Conservation (phyloP, 805 yeast species). For the Saccharomycopsis javanensis region DNA sequence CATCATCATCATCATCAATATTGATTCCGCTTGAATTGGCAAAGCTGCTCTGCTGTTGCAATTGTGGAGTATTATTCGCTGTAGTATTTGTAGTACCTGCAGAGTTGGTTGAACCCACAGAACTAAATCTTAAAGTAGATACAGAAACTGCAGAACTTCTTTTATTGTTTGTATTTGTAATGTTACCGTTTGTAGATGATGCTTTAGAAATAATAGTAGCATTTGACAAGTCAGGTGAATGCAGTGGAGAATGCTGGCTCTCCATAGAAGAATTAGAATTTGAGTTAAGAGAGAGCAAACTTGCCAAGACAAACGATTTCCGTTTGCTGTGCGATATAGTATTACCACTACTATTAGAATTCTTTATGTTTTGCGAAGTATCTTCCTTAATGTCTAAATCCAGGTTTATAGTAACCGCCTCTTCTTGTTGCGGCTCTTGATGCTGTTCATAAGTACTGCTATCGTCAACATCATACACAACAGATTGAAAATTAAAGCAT, state of each 20-base stretch:
- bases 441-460: neutral
- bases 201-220: neutral
- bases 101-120: neutral
- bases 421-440: slow-evolving; percentile 13
- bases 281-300: neutral
- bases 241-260: neutral
- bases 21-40: neutral
- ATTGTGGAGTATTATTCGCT: neutral
- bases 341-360: neutral
- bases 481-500: slow-evolving; percentile 17
- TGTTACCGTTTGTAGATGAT: neutral
- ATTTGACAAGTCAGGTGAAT: neutral
- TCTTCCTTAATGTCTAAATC: neutral
- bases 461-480: slow-evolving; percentile 15
- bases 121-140: neutral
- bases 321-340: neutral
- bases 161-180: neutral
- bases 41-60: neutral
- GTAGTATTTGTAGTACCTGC: neutral
- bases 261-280: neutral
- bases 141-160: neutral
- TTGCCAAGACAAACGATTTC: neutral
- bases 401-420: neutral
- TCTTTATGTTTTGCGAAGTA: neutral
- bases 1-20: neutral